Evolutionary conservation across 2,329 filamentous ascomycete species (phyloP), one percentile per base, ranked within the genome.

Genomic region (Colletotrichum lini): DNA sequence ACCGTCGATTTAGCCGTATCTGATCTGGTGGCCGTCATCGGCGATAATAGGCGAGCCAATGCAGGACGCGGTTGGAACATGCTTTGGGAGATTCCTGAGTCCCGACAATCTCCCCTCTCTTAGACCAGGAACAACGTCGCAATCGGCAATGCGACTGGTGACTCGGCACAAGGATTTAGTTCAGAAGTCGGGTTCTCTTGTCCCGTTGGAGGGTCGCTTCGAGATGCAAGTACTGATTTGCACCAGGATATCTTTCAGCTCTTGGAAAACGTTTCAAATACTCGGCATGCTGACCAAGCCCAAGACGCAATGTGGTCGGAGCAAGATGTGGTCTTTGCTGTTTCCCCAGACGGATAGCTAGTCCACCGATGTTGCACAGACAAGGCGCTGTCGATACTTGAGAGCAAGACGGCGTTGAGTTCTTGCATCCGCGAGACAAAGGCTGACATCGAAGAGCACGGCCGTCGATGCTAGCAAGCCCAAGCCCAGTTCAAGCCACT

Each of bases 211-310:
- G 53, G 60, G n/a, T 59, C 60, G 45, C 35, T 66, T 66, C 49
- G 49, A 56, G 16, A 26, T 56, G 21, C 30, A 42, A 30, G 40
- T 47, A 50, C 65, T 65, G 66, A 72, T 72, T 72, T 60, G 53
- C 58, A 49, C 58, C 4, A 15, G 59, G 59, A 56, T 44, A 12
- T 9, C 23, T 0, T 49, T 65, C 53, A 65, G 70, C 53, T 70
- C n/a, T 50, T 52, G 21, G 12, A 9, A 40, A 5, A 12, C n/a
- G n/a, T 16, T 21, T 12, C 12, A 38, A 38, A 38, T 38, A 38
- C 35, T 38, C 35, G 35, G 35, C 35, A 38, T 38, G 35, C 35
- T 3, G 35, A 38, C 35, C 35, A 10, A 8, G 35, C 35, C 7
- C 53, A 38, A 15, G 30, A 21, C 21, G n/a, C 18, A 21, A 40